These are phyloP conservation scores for Thamnidium elegans DNA, from an alignment of 192 early-diverging fungal species.

Conservation along the genomic window DNA sequence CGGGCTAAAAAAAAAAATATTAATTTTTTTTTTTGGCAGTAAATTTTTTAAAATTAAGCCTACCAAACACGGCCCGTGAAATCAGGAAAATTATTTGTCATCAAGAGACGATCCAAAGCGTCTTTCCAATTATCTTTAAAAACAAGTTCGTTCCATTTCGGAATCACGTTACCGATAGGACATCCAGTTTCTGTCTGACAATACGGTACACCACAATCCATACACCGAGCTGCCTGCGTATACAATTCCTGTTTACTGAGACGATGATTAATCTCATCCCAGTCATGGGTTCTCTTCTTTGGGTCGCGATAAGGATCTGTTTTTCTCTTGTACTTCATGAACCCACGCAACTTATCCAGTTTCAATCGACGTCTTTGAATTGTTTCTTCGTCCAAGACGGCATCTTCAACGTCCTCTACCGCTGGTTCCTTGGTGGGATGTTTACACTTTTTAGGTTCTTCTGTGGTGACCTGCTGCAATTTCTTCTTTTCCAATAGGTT, in stretches of 20 bases:
- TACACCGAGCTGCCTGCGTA: conserved; percentile 94
- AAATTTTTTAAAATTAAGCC: not conserved
- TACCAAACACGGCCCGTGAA: conserved; percentile 96
- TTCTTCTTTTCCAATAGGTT: conserved; percentile 70
- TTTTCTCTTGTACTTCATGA: conserved; percentile 90
- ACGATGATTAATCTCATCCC: conserved; percentile 93
- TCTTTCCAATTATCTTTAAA: conserved; percentile 96
- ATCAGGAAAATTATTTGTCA: conserved; percentile 99
- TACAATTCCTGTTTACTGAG: conserved; percentile 77
- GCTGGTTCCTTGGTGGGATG: conserved; percentile 48
- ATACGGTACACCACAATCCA: conserved; percentile 98
- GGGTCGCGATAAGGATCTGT: conserved; percentile 87
- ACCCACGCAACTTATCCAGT: conserved; percentile 94
- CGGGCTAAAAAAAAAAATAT: not conserved
- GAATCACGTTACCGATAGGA: conserved; percentile 98
- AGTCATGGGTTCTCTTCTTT: conserved; percentile 79
- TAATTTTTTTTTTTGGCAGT: not conserved
- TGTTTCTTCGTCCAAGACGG: conserved; percentile 73
- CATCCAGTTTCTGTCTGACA: conserved; percentile 97
- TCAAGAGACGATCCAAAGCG: conserved; percentile 86
- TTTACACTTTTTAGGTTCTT: conserved; percentile 20
- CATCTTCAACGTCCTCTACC: conserved; percentile 88
- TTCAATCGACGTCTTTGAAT: conserved; percentile 62
- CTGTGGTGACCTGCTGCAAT: conserved; percentile 35
- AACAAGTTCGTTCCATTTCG: conserved; percentile 98